Evolutionary conservation across 495 filamentous ascomycete species (phyloP).

Genomic region (Articulospora tetracladia): DNA sequence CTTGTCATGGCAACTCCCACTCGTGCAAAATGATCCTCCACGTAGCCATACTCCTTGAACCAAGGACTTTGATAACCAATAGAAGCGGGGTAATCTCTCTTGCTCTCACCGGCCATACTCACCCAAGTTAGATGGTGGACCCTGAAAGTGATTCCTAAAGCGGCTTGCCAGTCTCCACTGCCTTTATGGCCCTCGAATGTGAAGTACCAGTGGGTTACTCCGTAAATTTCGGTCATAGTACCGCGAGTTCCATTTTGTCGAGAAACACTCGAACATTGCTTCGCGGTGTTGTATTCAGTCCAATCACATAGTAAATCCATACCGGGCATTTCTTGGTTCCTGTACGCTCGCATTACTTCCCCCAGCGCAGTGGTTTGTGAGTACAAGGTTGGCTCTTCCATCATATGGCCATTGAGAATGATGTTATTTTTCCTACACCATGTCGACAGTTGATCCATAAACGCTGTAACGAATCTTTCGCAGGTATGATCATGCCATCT

Average conservation of each 20-base stretch:
- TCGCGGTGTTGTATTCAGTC: slow-evolving; percentile 27
- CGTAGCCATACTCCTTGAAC: slow-evolving; percentile 24
- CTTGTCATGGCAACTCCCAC: slow-evolving; percentile 22
- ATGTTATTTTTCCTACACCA: slow-evolving; percentile 24
- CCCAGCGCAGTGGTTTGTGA: slow-evolving; percentile 23
- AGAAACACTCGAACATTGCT: slow-evolving; percentile 24
- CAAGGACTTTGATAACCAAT: slow-evolving; percentile 29
- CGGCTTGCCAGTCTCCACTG: slow-evolving; percentile 29
- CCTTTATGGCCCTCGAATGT: slow-evolving; percentile 30
- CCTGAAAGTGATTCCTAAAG: slow-evolving; percentile 25
- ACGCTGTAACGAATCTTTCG: slow-evolving; percentile 24
- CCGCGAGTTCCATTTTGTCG: slow-evolving; percentile 23
- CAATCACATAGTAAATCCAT: slow-evolving; percentile 25
- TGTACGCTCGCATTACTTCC: slow-evolving; percentile 28
- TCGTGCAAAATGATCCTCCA: slow-evolving; percentile 27
- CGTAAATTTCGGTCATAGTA: slow-evolving; percentile 25
- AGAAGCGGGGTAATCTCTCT: slow-evolving; percentile 26
- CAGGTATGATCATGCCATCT: slow-evolving; percentile 24
- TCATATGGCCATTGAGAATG: slow-evolving; percentile 27
- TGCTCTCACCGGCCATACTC: slow-evolving; percentile 26
- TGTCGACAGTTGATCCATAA: slow-evolving; percentile 21
- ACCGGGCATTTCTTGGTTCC: slow-evolving; percentile 22
- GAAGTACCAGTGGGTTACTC: slow-evolving; percentile 26
- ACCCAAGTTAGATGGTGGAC: slow-evolving; percentile 27
- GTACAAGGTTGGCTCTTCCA: slow-evolving; percentile 24